Percentiles rank a stretch among this genome's conserved stretches.
Conservation (phyloP, 352 stramenopile genomes). For the Phytophthora litchii region DNA sequence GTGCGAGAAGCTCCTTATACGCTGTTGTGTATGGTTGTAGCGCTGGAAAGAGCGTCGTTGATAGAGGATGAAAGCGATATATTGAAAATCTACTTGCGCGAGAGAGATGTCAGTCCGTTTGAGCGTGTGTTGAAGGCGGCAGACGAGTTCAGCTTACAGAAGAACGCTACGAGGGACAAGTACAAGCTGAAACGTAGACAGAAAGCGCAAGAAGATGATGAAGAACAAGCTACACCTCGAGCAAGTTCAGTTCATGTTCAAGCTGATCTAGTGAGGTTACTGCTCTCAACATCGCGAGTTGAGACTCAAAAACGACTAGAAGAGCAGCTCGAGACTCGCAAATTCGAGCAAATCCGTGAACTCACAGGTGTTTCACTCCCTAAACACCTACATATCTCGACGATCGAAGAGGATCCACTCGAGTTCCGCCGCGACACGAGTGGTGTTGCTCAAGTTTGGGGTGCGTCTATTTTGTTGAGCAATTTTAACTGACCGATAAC, state of each 20-base stretch:
- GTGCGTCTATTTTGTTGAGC: constrained; percentile 11
- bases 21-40: constrained; percentile 28
- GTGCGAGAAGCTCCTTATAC: constrained; percentile 29
- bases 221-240: constrained; percentile 1
- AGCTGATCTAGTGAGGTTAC: constrained; percentile 24
- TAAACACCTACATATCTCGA: constrained; percentile 21
- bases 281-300: constrained; percentile 8
- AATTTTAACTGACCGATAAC: background rate
- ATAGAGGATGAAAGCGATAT: background rate
- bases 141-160: constrained; percentile 25
- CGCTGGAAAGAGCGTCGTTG: constrained; percentile 19
- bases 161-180: background rate
- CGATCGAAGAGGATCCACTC: constrained; percentile 29
- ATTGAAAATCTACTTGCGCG: constrained; percentile 10
- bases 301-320: constrained; percentile 13
- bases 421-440: constrained; percentile 33
- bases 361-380: constrained; percentile 9
- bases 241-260: constrained; percentile 5
- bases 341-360: background rate
- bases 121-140: constrained; percentile 26
- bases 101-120: constrained; percentile 20
- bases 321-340: constrained; percentile 8
- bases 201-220: constrained; percentile 10
- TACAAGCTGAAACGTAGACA: background rate
- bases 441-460: constrained; percentile 22